Percentiles rank a stretch among this genome's conserved stretches.
phyloP scores from a whole-genome alignment of 2,329 filamentous ascomycete genomes.

The Rutstroemia sp. region DNA sequence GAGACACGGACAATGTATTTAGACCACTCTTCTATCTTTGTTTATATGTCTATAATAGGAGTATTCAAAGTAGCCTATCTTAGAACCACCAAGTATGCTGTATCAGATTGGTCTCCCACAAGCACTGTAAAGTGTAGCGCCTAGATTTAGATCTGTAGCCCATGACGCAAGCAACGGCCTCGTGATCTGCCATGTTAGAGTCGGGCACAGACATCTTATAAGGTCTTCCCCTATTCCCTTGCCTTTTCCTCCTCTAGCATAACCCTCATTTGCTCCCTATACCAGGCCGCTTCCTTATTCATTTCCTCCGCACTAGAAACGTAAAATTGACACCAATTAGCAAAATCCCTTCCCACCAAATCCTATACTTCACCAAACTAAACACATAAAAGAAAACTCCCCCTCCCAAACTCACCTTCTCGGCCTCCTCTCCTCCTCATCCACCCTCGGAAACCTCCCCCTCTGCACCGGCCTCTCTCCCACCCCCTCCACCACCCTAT shows the following conservation, averaged over 20 bases:
- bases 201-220: no score
- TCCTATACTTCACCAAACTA: not conserved
- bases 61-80: no score
- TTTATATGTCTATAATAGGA: no score
- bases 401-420: slow-evolving; percentile 32
- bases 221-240: no score
- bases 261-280: slow-evolving; percentile 23
- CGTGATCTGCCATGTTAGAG: no score
- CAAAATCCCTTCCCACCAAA: not conserved
- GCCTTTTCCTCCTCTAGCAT: not conserved
- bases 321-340: not conserved
- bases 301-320: slow-evolving; percentile 60
- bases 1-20: no score
- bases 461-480: slow-evolving; percentile 40
- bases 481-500: slow-evolving; percentile 59
- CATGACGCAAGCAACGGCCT: not conserved
- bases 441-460: slow-evolving; percentile 59
- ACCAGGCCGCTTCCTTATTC: slow-evolving; percentile 60
- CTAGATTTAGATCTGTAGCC: no score
- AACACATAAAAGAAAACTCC: not conserved
- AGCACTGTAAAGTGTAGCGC: no score
- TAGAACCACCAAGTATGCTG: no score
- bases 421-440: slow-evolving; percentile 61
- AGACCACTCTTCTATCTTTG: no score
- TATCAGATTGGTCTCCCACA: no score